Evolutionary conservation across 495 filamentous ascomycete genomes (phyloP).

Genomic region (Hypoxylon fuscum): DNA sequence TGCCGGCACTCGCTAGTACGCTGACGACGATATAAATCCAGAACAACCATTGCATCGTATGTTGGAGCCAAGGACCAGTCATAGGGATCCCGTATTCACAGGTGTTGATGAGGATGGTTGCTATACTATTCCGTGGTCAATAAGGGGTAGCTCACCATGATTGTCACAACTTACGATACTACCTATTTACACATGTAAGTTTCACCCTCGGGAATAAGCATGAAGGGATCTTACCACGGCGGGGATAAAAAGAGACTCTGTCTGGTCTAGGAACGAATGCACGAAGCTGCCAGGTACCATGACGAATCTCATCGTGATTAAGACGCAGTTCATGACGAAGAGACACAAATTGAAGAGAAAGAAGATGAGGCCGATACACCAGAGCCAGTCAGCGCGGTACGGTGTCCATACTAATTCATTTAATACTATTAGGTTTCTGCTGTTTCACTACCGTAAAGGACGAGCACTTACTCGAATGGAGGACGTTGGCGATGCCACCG

Average conservation of each 20-base stretch:
- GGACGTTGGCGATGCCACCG: slow-evolving; percentile 81
- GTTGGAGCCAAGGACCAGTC: slow-evolving; percentile 73
- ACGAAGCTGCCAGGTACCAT: slow-evolving; percentile 75
- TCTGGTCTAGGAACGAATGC: slow-evolving; percentile 77
- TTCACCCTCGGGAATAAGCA: no score
- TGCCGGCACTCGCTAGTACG: slow-evolving; percentile 67
- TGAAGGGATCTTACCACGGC: slow-evolving; percentile 64
- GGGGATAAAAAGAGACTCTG: slow-evolving; percentile 82
- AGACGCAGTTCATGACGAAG: slow-evolving; percentile 72
- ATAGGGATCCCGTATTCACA: slow-evolving; percentile 78
- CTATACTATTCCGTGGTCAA: slow-evolving; percentile 56
- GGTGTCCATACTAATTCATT: slow-evolving; percentile 60
- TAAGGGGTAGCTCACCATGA: no score
- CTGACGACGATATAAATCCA: slow-evolving; percentile 78
- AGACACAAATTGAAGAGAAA: slow-evolving; percentile 79
- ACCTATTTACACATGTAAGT: slow-evolving; percentile 44
- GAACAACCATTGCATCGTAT: slow-evolving; percentile 70
- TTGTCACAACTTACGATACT: slow-evolving; percentile 53
- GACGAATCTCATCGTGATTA: slow-evolving; percentile 75
- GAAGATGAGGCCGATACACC: slow-evolving; percentile 75
- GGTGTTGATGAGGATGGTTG: slow-evolving; percentile 81
- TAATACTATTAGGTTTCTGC: not conserved
- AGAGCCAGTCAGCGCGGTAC: slow-evolving; percentile 73
- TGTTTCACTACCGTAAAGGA: not conserved
- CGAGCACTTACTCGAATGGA: slow-evolving; percentile 66